Conservation (phyloP, 495 filamentous ascomycete species). For the Penicillium roqueforti region DNA sequence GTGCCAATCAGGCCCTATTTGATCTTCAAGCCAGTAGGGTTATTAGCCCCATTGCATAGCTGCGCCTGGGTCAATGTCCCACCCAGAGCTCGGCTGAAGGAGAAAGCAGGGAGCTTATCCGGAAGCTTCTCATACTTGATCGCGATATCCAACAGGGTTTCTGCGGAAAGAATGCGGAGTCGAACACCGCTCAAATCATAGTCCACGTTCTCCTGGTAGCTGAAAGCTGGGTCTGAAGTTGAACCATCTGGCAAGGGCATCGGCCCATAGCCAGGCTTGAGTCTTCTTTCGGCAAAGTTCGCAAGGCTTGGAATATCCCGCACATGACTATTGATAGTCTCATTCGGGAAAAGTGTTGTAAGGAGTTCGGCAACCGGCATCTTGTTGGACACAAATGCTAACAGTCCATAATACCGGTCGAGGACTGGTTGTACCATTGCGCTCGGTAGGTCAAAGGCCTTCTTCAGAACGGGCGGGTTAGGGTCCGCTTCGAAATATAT, state of each 20-base stretch:
- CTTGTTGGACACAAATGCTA: conserved; percentile 18
- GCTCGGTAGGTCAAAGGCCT: conserved; percentile 13
- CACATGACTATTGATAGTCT: conserved; percentile 29
- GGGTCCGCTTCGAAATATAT: conserved; percentile 40
- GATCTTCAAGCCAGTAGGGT: neutral
- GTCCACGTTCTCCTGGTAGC: conserved; percentile 35
- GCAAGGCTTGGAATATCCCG: conserved; percentile 31
- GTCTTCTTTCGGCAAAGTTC: conserved; percentile 25
- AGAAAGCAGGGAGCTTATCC: conserved; percentile 10
- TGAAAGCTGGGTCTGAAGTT: conserved; percentile 17
- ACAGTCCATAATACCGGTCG: conserved; percentile 25
- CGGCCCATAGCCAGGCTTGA: conserved; percentile 30
- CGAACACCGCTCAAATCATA: conserved; percentile 35
- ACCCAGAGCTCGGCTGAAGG: conserved; percentile 34
- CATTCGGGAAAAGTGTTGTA: conserved; percentile 22
- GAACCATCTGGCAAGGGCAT: conserved; percentile 10
- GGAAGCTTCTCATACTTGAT: conserved; percentile 28
- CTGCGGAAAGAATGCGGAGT: conserved; percentile 18
- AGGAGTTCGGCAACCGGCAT: conserved; percentile 27
- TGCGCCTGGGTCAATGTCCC: conserved; percentile 31
- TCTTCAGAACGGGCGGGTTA: conserved; percentile 15
- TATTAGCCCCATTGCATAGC: conserved; percentile 14
- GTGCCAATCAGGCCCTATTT: neutral
- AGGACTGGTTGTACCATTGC: conserved; percentile 9
- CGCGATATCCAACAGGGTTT: conserved; percentile 31